Evolutionary conservation across 495 filamentous ascomycete species (phyloP).

Genomic region (Aspergillus indologenus): DNA sequence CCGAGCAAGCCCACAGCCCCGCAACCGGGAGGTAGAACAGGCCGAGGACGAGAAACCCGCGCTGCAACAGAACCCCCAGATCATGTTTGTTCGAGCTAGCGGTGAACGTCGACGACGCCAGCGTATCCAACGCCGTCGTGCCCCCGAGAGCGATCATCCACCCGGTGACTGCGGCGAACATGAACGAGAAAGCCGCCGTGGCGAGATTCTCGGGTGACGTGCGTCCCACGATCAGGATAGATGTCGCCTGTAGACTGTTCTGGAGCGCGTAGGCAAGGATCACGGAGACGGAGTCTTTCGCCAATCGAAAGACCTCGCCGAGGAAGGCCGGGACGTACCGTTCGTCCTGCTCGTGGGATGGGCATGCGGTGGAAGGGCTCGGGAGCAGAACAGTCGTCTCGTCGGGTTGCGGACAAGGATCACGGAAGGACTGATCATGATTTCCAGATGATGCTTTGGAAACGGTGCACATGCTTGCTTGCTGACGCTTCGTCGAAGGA

Average conservation of each 20-base stretch:
- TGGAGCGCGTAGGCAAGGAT: conserved; percentile 88
- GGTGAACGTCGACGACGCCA: conserved; percentile 84
- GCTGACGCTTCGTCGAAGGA: too few relatives aligned
- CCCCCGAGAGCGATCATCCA: conserved; percentile 94
- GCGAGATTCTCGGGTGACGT: conserved; percentile 78
- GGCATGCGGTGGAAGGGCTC: conserved; percentile 4
- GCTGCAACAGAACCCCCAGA: conserved; percentile 77
- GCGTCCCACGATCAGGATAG: conserved; percentile 80
- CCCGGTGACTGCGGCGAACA: conserved; percentile 90
- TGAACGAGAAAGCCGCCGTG: conserved; percentile 82
- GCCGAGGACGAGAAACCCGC: conserved; percentile 71
- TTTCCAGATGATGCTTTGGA: too few relatives aligned
- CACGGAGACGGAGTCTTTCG: conserved; percentile 71
- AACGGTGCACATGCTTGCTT: background rate
- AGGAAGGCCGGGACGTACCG: conserved; percentile 33
- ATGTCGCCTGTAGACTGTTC: conserved; percentile 82
- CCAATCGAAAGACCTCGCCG: conserved; percentile 64
- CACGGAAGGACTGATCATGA: too few relatives aligned
- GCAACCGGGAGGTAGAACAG: conserved; percentile 75
- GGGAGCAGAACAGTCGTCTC: too few relatives aligned
- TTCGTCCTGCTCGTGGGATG: conserved; percentile 17
- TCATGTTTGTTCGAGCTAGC: conserved; percentile 79
- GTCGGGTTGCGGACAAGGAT: too few relatives aligned
- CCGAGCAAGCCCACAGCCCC: conserved; percentile 73
- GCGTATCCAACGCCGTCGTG: conserved; percentile 84